These are phyloP conservation scores for Lyophyllum semitale DNA, from an alignment of 768 basidiomycete species.

Conservation along the genomic window DNA sequence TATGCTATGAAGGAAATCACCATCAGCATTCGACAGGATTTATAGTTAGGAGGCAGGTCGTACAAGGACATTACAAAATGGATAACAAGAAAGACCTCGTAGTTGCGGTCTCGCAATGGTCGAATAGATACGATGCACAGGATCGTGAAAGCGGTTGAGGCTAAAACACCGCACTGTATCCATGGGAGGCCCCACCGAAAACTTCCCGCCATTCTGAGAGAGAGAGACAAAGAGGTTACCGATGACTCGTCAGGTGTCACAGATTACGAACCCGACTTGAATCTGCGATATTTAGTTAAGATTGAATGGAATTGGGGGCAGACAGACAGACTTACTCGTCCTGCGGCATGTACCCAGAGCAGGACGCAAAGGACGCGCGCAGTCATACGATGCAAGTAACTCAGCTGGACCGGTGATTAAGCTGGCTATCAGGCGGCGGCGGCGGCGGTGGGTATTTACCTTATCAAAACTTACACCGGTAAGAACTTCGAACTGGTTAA, in stretches of 20 bases:
- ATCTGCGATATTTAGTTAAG: slow-evolving; percentile 8
- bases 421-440: background rate
- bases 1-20: slow-evolving; percentile 23
- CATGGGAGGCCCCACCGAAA: slow-evolving; percentile 21
- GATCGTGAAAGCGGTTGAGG: slow-evolving; percentile 40
- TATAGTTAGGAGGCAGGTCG: slow-evolving; percentile 5
- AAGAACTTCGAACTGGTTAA: slow-evolving; percentile 34
- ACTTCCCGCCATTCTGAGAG: slow-evolving; percentile 14
- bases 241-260: background rate
- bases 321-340: slow-evolving; percentile 34
- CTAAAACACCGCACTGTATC: slow-evolving; percentile 38
- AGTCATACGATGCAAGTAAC: slow-evolving; percentile 47
- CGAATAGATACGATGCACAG: slow-evolving; percentile 49
- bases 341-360: slow-evolving; percentile 49
- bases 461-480: slow-evolving; percentile 53
- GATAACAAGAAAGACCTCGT: slow-evolving; percentile 53
- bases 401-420: slow-evolving; percentile 32
- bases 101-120: slow-evolving; percentile 43
- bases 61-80: slow-evolving; percentile 47
- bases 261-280: slow-evolving; percentile 16
- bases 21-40: background rate
- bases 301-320: background rate
- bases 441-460: slow-evolving; percentile 18
- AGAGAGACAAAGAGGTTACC: background rate
- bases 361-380: slow-evolving; percentile 49